Percentiles rank a stretch among this genome's conserved stretches.
Evolutionary conservation across 2,329 filamentous ascomycete species (phyloP).

Genomic region (Colletotrichum sp.): DNA sequence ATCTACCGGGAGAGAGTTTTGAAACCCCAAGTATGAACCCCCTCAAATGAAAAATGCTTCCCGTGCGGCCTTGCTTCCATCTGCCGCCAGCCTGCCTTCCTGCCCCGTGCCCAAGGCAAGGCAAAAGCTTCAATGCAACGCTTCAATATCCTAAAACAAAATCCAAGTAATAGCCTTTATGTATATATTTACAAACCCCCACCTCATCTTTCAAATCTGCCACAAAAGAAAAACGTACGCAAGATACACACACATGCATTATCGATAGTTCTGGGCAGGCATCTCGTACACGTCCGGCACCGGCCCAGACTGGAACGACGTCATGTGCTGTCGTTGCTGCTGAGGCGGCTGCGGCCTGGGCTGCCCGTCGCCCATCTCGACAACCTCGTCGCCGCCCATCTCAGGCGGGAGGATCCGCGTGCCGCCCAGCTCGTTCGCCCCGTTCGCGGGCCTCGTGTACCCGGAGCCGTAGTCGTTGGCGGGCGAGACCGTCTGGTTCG

Average conservation of each 20-base stretch:
- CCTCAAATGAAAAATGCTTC: not conserved
- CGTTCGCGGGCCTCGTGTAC: slow-evolving; percentile 10
- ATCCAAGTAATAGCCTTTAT: not conserved
- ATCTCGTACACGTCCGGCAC: slow-evolving; percentile 44
- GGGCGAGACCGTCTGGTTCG: slow-evolving; percentile 6
- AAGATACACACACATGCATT: not conserved
- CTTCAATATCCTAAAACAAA: not conserved
- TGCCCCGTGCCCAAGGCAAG: not conserved
- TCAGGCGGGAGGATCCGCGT: slow-evolving; percentile 10
- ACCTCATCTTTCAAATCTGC: not conserved
- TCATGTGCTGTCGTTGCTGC: slow-evolving; percentile 26
- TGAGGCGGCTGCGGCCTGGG: slow-evolving; percentile 6
- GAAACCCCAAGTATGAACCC: not conserved
- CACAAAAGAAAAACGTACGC: not conserved
- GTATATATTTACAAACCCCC: not conserved
- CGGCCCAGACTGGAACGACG: slow-evolving; percentile 36
- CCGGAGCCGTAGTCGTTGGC: not conserved
- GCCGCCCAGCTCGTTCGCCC: slow-evolving; percentile 9
- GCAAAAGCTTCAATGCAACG: not conserved
- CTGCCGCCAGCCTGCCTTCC: not conserved
- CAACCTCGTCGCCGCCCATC: slow-evolving; percentile 25
- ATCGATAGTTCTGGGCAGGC: slow-evolving; percentile 42
- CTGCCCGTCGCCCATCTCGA: slow-evolving; percentile 37
- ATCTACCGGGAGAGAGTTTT: not conserved
- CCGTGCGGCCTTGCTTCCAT: not conserved